Conservation (phyloP, 2,329 filamentous ascomycete genomes). For the Corinectria fuckeliana region DNA sequence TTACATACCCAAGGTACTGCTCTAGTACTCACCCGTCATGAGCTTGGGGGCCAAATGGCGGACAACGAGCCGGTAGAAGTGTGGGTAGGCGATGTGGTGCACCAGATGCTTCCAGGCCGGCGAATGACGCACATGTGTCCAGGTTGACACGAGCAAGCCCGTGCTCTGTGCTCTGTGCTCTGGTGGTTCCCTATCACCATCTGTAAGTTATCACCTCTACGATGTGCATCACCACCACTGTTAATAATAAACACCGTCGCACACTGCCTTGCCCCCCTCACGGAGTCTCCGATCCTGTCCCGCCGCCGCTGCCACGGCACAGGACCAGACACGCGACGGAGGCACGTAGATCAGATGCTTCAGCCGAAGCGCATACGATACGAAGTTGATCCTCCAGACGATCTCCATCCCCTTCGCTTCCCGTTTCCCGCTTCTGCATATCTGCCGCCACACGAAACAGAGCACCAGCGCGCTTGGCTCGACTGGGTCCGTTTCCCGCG, state of each 20-base stretch:
- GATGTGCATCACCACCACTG: constrained; percentile 4
- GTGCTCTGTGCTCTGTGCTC: not conserved
- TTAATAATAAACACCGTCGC: constrained; percentile 20
- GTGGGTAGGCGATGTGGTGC: constrained; percentile 1
- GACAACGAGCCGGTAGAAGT: not conserved
- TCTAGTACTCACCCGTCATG: too few species aligned
- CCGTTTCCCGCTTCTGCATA: not conserved
- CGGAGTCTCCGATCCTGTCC: constrained; percentile 31
- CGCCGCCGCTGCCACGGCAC: constrained; percentile 10
- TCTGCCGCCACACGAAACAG: not conserved
- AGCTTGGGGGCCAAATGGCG: not conserved
- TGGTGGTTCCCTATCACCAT: not conserved
- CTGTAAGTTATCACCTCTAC: constrained; percentile 11
- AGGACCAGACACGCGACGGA: constrained; percentile 14
- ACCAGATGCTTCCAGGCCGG: constrained; percentile 1
- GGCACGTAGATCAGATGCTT: constrained; percentile 1
- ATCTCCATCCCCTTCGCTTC: not conserved
- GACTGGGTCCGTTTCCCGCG: constrained; percentile 2
- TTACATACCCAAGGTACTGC: too few species aligned
- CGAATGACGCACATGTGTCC: constrained; percentile 8
- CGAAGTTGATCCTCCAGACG: constrained; percentile 1
- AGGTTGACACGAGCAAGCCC: constrained; percentile 11
- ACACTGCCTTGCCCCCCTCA: constrained; percentile 14
- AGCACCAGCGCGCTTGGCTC: constrained; percentile 14
- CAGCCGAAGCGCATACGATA: not conserved